These are phyloP conservation scores for Neurospora sp. DNA, from an alignment of 495 filamentous ascomycete species.

Conservation along the genomic window DNA sequence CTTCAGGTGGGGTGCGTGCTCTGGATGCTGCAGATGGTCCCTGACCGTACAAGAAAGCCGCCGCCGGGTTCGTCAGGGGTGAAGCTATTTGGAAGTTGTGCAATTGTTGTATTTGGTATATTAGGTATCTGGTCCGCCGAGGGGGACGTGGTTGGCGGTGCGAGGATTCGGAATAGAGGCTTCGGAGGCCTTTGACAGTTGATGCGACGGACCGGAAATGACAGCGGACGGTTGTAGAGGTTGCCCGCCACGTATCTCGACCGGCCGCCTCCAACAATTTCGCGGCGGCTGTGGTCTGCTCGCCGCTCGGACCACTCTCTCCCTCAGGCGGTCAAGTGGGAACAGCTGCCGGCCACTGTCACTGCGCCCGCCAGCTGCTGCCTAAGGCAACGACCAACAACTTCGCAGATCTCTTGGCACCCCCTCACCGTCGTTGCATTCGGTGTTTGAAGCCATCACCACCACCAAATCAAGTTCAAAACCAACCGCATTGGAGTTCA, in stretches of 20 bases:
- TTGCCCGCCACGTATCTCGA: conserved; percentile 25
- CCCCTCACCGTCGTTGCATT: neutral
- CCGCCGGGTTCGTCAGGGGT: neutral
- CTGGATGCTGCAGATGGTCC: conserved; percentile 1
- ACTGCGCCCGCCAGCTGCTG: neutral
- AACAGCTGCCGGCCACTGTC: neutral
- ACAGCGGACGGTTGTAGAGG: conserved; percentile 1
- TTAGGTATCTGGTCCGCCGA: neutral
- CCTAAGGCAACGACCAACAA: neutral
- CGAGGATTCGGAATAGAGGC: neutral
- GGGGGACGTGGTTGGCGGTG: neutral
- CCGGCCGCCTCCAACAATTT: conserved; percentile 19
- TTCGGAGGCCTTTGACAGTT: neutral
- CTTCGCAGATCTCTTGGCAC: neutral
- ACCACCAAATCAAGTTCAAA: neutral
- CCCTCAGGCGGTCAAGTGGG: neutral
- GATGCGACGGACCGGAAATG: neutral
- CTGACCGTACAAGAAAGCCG: conserved; percentile 7
- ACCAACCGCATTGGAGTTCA: neutral
- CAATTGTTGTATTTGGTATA: neutral
- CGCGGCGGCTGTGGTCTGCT: conserved; percentile 25
- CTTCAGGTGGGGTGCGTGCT: conserved; percentile 16
- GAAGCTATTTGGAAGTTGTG: neutral
- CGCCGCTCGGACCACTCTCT: neutral
- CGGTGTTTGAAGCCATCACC: neutral